Evolutionary conservation across 495 filamentous ascomycete genomes (phyloP).

Genomic region (Durotheca rogersii): DNA sequence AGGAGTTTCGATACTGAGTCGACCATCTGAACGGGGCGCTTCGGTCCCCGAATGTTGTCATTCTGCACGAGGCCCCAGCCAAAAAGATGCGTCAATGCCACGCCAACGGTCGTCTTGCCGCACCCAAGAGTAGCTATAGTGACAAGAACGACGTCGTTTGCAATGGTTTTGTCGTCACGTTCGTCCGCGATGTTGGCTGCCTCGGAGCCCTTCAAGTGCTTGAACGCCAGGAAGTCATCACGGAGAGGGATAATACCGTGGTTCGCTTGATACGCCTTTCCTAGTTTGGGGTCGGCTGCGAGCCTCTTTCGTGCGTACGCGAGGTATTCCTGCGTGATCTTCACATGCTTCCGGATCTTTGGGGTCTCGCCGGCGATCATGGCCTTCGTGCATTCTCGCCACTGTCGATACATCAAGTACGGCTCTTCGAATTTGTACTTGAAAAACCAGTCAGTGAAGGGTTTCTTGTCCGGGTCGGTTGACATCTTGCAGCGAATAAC

Average conservation of each 20-base stretch:
- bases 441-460: slow-evolving; percentile 93
- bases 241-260: slow-evolving; percentile 95
- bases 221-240: slow-evolving; percentile 77
- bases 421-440: slow-evolving; percentile 99
- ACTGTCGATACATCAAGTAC: slow-evolving; percentile 96
- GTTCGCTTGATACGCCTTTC: slow-evolving; percentile 71
- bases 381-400: slow-evolving; percentile 94
- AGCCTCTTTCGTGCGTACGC: slow-evolving; percentile 74
- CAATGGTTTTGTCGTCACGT: slow-evolving; percentile 39
- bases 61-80: slow-evolving; percentile 95
- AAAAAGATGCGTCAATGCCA: slow-evolving; percentile 81
- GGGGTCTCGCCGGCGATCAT: slow-evolving; percentile 75
- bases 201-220: slow-evolving; percentile 81
- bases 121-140: slow-evolving; percentile 93
- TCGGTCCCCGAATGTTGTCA: slow-evolving; percentile 84
- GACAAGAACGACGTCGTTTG: slow-evolving; percentile 69
- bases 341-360: slow-evolving; percentile 77
- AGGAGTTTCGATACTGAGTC: slow-evolving; percentile 63
- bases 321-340: slow-evolving; percentile 91
- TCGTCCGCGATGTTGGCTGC: slow-evolving; percentile 48
- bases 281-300: slow-evolving; percentile 60
- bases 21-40: slow-evolving; percentile 71
- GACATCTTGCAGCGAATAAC: slow-evolving; percentile 84
- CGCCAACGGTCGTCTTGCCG: slow-evolving; percentile 90
- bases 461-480: slow-evolving; percentile 31